Evolutionary conservation across 1,284 basidiomycete genomes (phyloP), one percentile per base, ranked within the genome.

Genomic region (Porodaedalea pini): DNA sequence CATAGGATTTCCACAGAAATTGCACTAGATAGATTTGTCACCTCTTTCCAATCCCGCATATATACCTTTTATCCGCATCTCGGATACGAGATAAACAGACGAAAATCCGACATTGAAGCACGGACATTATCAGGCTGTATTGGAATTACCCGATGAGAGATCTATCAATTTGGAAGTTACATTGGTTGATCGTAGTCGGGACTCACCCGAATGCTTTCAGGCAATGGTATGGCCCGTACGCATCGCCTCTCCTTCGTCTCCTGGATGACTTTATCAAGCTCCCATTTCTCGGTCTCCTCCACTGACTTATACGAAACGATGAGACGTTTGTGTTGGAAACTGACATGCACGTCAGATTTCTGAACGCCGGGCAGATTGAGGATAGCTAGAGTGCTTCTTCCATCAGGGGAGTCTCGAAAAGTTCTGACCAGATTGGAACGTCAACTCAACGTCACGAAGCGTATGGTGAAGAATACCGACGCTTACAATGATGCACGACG

Each of bases 341-440:
- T 86, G 64, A 89, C 82, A 62, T 88, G 86, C 57, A 88, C 80
- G 59, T 89, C 82, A 58, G 86, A 76, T 67, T 87, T 88, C 64
- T 75, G 75, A 50, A 87, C 78, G 31, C 84, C 83, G 2, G 77
- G 76, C 65, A 89, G 71, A 59, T 87, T 83, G 67, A 88, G 86
- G 39, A 72, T 75, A 27, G 77, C 78, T 15, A 47, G 2, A 10
- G 32, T 45, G 19, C 44, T 51, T 27, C 37, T 48, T 34, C 50
- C 50, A 15, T 57, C 49, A 17, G 49, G 25, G 23, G 49, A 51
- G 15, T 57, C 56, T 21, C 56, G 49, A 32, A 37, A 48, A n/a
- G 8, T 55, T 49, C 54, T 55, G 7, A 17, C n/a, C 6, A 19
- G 10, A 19, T 39, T n/a, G 13, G 19, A 17, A 45, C 5, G n/a